A percentile compares a stretch with the other conserved stretches of the same genome.
Conservation (phyloP, 2,329 filamentous ascomycete species). For the Penicillium sp. region DNA sequence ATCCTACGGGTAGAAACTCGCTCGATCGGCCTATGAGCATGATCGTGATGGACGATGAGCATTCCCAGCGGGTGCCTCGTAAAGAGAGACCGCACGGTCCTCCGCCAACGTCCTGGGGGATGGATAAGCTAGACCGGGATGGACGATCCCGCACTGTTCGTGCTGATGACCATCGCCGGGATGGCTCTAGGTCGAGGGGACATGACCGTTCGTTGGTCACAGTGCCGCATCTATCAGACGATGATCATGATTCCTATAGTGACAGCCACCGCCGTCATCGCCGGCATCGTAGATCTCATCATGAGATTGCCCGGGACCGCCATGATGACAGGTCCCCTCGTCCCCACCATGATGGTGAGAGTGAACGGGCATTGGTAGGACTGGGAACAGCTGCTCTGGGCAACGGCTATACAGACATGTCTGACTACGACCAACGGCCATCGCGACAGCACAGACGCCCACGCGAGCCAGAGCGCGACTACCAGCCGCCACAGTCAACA, state of each 20-base stretch:
- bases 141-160: conserved; percentile 24
- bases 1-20: conserved; percentile 24
- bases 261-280: conserved; percentile 45
- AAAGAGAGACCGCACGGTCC: conserved; percentile 36
- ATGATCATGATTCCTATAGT: conserved; percentile 42
- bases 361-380: conserved; percentile 23
- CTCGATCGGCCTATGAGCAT: conserved; percentile 41
- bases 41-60: conserved; percentile 39
- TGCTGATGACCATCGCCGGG: conserved; percentile 33
- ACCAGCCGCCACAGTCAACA: conserved; percentile 12
- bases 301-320: conserved; percentile 19
- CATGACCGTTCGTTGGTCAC: conserved; percentile 46
- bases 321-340: conserved; percentile 25
- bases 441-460: conserved; percentile 25
- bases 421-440: conserved; percentile 27
- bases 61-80: conserved; percentile 23
- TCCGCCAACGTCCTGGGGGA: conserved; percentile 39
- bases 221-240: conserved; percentile 50
- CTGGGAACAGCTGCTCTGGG: conserved; percentile 39
- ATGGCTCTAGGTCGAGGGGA: conserved; percentile 36
- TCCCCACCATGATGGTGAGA: conserved; percentile 13
- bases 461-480: conserved; percentile 21
- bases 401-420: conserved; percentile 36
- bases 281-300: conserved; percentile 29
- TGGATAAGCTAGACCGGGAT: conserved; percentile 37